phyloP scores from a whole-genome alignment of 352 stramenopile genomes.

The Phytophthora colocasiae region DNA sequence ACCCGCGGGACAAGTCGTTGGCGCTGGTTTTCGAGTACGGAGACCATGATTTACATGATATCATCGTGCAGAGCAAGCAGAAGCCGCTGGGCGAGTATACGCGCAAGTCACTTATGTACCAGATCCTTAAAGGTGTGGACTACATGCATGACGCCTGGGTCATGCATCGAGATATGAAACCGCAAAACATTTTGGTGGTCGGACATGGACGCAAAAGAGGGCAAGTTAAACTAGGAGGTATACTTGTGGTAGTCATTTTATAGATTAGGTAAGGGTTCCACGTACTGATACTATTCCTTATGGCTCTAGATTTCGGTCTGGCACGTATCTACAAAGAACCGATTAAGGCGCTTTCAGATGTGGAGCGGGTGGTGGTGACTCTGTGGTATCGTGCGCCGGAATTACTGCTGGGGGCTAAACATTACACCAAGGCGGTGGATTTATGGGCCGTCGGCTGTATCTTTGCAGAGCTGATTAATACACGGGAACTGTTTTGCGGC shows the following conservation, averaged over 20 bases:
- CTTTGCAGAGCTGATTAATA: slow-evolving; percentile 93
- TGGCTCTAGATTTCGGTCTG: slow-evolving; percentile 76
- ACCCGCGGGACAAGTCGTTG: slow-evolving; percentile 83
- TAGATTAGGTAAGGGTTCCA: neutral
- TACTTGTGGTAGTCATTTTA: neutral
- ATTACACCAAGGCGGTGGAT: slow-evolving; percentile 96
- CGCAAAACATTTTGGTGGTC: slow-evolving; percentile 94
- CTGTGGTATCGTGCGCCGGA: slow-evolving; percentile 97
- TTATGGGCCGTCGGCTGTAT: slow-evolving; percentile 97
- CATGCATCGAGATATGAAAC: slow-evolving; percentile 95
- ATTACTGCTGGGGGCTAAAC: slow-evolving; percentile 91
- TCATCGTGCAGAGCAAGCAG: slow-evolving; percentile 89
- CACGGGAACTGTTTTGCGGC: slow-evolving; percentile 86
- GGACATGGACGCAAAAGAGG: slow-evolving; percentile 82
- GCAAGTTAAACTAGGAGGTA: slow-evolving; percentile 84
- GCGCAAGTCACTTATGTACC: slow-evolving; percentile 93
- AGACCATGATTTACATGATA: slow-evolving; percentile 91
- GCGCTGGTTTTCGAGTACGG: slow-evolving; percentile 92
- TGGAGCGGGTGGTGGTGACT: slow-evolving; percentile 95
- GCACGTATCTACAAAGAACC: slow-evolving; percentile 91
- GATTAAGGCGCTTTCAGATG: slow-evolving; percentile 88
- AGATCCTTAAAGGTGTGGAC: slow-evolving; percentile 92
- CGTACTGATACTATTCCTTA: neutral
- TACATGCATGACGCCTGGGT: slow-evolving; percentile 95
- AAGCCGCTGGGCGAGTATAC: slow-evolving; percentile 92